Evolutionary conservation across 2,329 filamentous ascomycete genomes (phyloP), one percentile per base, ranked within the genome.

Genomic region (Colletotrichum lini): DNA sequence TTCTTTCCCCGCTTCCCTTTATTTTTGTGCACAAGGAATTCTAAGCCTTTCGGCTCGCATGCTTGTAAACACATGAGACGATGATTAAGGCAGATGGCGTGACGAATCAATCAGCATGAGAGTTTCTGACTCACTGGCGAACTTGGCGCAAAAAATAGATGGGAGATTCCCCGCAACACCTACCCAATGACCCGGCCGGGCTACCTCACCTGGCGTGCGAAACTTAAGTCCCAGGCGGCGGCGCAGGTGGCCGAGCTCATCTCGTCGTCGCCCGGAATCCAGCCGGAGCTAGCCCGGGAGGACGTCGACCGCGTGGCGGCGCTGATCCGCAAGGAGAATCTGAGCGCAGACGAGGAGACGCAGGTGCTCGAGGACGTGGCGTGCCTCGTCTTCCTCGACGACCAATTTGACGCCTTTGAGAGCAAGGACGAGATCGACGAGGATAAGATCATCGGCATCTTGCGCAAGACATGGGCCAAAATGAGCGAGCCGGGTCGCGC

Each of bases 341-440:
- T 97, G 75, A 87, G 86, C 77, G 82, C 84, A 65, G 82, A 86
- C 73, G 77, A 79, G 18, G 92, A 94, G 79, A 91, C 92, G 65
- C 93, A 96, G 84, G 86, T 89, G 8, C 85, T 97, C 73, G 94
- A 97, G 83, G 94, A 97, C 82, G 93, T 94, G 56, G 94, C 94
- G 3, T 97, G 94, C 78, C 82, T 97, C 66, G 94, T 97, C 38
- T 97, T 97, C 79, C 82, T 97, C 74, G 94, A 96, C 79, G 94
- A 96, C 79, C 93, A 96, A 78, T 93, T 97, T 73, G 94, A 95
- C 76, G 89, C 88, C 61, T 97, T 96, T 81, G 92, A 94, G 84
- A 86, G 80, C 75, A 85, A 87, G 78, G 87, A 89, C 38, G 87
- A 91, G 65, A 79, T 87, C 18, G 92, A 94, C 77, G 93, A 96